Conservation (phyloP, 768 basidiomycete genomes). For the Kwoniella mangroviensis region DNA sequence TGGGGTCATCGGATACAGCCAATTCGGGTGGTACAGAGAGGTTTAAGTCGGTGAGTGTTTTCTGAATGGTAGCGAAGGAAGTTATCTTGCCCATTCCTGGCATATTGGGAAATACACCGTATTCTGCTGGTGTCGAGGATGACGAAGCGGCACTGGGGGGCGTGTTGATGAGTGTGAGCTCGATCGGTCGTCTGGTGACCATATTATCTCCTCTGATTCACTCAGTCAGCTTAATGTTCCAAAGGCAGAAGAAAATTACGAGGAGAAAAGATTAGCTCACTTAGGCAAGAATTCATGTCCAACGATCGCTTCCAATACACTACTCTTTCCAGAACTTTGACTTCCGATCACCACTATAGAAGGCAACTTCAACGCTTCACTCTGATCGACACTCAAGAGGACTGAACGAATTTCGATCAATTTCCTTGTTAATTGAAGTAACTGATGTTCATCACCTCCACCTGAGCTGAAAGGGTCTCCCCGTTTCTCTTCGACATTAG, state of each 20-base stretch:
- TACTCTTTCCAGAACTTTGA: constrained; percentile 98
- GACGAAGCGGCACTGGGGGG: constrained; percentile 63
- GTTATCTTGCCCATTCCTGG: constrained; percentile 81
- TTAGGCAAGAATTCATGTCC: constrained; percentile 98
- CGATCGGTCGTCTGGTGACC: constrained; percentile 98
- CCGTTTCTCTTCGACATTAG: constrained; percentile 53
- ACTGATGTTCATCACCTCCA: constrained; percentile 69
- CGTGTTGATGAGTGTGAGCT: constrained; percentile 93
- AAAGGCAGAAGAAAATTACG: no score
- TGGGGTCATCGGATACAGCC: constrained; percentile 91
- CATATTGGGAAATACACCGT: constrained; percentile 90
- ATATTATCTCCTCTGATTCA: constrained; percentile 87
- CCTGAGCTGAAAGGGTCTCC: constrained; percentile 24
- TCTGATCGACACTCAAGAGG: constrained; percentile 94
- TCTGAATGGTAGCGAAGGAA: constrained; percentile 89
- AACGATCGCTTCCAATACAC: constrained; percentile 94
- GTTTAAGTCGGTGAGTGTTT: constrained; percentile 91
- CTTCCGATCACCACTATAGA: constrained; percentile 98
- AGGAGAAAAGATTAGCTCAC: constrained; percentile 62
- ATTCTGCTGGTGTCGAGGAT: constrained; percentile 68
- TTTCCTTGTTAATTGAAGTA: constrained; percentile 91
- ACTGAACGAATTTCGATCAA: constrained; percentile 95
- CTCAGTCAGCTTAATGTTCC: background rate
- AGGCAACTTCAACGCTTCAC: constrained; percentile 88
- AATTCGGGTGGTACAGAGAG: constrained; percentile 86